Conservation (phyloP, 2,329 filamentous ascomycete genomes). For the Sordariomycetes sp. region DNA sequence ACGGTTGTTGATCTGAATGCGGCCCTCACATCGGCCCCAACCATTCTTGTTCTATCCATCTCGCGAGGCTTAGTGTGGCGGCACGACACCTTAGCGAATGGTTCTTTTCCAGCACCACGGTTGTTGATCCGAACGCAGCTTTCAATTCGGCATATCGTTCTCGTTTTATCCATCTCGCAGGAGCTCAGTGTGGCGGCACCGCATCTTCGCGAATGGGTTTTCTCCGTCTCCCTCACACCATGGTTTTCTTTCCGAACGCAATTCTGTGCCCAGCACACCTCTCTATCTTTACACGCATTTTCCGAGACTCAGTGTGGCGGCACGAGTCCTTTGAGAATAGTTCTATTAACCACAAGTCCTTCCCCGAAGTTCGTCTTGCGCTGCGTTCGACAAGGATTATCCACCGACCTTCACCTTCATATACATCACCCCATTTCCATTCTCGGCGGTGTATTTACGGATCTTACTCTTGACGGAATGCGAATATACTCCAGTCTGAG, state of each 20-base stretch:
- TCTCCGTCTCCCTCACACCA: background rate
- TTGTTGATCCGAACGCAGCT: no score
- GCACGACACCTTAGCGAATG: no score
- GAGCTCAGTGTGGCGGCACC: background rate
- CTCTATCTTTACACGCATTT: background rate
- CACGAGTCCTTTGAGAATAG: background rate
- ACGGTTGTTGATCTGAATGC: no score
- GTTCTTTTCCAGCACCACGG: no score
- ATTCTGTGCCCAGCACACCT: background rate
- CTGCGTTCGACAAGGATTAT: background rate
- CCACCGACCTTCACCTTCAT: background rate
- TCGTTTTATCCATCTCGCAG: background rate
- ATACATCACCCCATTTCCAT: background rate
- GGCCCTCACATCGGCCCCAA: no score
- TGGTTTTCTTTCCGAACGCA: background rate
- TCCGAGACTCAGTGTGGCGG: background rate
- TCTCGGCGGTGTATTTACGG: background rate
- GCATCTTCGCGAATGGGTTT: background rate
- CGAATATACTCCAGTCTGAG: background rate
- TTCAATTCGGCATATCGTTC: no score
- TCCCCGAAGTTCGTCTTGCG: background rate
- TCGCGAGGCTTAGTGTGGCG: no score
- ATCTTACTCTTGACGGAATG: background rate
- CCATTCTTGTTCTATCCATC: no score
- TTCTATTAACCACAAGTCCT: background rate